A percentile compares a stretch with the other conserved stretches of the same genome.
Conservation (phyloP, 2,329 filamentous ascomycete species). For the Diaporthe eres region DNA sequence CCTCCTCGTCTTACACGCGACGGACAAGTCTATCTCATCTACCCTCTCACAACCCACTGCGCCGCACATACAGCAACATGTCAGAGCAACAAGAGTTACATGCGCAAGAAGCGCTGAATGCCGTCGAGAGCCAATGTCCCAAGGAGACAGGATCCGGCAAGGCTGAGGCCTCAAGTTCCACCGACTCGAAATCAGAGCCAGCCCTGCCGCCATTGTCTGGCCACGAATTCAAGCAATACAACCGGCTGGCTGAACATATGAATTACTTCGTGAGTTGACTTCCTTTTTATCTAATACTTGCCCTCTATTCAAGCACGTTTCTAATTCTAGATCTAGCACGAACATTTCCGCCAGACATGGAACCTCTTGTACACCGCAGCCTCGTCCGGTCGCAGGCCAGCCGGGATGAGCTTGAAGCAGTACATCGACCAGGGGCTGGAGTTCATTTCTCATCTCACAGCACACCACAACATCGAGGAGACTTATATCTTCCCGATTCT, state of each 20-base stretch:
- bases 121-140: background rate
- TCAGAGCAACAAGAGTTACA: background rate
- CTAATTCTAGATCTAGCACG: constrained; percentile 68
- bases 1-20: background rate
- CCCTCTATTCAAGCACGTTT: background rate
- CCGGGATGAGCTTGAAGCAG: constrained; percentile 74
- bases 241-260: constrained; percentile 82
- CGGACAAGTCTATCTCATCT: background rate
- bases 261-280: constrained; percentile 73
- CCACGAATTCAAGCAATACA: constrained; percentile 78
- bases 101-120: background rate
- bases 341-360: constrained; percentile 83
- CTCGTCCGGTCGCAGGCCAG: constrained; percentile 69
- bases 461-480: constrained; percentile 90
- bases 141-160: background rate
- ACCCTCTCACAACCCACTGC: background rate
- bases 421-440: constrained; percentile 78
- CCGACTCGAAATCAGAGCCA: constrained; percentile 33
- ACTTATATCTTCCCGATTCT: constrained; percentile 83
- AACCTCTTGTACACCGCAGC: constrained; percentile 78
- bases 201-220: constrained; percentile 73
- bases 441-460: constrained; percentile 78
- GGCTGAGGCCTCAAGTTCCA: background rate
- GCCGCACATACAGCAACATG: constrained; percentile 16
- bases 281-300: constrained; percentile 34